Percentiles rank a stretch among this genome's conserved stretches.
These are phyloP conservation scores for Exsudoporus floridanus DNA, from an alignment of 1,284 basidiomycete genomes.

Conservation along the genomic window DNA sequence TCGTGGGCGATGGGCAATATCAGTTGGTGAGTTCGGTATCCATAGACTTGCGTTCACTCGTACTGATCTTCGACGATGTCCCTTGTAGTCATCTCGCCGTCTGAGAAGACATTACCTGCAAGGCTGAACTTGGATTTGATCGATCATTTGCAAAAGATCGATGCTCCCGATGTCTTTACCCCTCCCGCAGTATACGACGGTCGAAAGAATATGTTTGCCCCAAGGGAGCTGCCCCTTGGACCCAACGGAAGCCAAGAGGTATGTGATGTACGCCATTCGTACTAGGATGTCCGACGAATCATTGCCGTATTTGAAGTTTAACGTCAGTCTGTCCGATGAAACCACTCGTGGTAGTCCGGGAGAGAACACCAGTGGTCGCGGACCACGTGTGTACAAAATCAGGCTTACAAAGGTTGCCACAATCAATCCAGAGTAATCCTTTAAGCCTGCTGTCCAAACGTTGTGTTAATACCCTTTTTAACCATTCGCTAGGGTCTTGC, in stretches of 20 bases:
- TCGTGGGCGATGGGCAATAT: constrained; percentile 1
- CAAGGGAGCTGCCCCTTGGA: constrained; percentile 56
- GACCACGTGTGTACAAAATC: constrained; percentile 63
- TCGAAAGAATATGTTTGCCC: constrained; percentile 71
- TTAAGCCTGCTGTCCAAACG: constrained; percentile 1
- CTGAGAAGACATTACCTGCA: constrained; percentile 64
- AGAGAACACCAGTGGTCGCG: constrained; percentile 37
- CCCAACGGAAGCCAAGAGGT: constrained; percentile 48
- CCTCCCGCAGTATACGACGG: constrained; percentile 73
- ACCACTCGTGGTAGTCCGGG: constrained; percentile 36
- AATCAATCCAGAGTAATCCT: constrained; percentile 69
- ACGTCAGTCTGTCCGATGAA: constrained; percentile 51
- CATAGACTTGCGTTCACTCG: not conserved
- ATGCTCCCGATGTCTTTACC: constrained; percentile 60
- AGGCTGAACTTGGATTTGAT: constrained; percentile 68
- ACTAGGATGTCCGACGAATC: not conserved
- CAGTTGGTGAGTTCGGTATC: constrained; percentile 54
- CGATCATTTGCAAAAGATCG: constrained; percentile 52
- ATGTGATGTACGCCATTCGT: constrained; percentile 20
- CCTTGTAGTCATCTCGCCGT: constrained; percentile 54
- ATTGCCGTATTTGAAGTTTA: constrained; percentile 47
- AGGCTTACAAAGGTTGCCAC: constrained; percentile 64
- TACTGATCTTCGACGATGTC: constrained; percentile 14
- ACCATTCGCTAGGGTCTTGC: constrained; percentile 49
- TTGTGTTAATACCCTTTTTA: constrained; percentile 6